A percentile compares a stretch with the other conserved stretches of the same genome.
Evolutionary conservation across 2,329 filamentous ascomycete genomes (phyloP).

Genomic region (Bipolaris oryzae): DNA sequence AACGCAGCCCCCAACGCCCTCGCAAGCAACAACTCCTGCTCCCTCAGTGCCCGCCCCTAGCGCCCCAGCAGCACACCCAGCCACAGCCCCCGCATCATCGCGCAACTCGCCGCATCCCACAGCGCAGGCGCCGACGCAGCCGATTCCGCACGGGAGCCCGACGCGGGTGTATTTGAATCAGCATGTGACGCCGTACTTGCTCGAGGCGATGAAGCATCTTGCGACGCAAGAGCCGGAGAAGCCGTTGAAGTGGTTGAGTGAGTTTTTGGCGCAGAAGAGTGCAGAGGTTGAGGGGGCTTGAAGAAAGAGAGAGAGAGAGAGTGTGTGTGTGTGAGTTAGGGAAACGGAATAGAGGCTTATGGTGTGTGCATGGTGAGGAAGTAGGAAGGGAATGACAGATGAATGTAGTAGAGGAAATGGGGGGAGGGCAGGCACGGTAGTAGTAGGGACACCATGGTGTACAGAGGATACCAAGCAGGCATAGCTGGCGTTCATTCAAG

Average conservation of each 20-base stretch:
- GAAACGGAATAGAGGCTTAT: too few relatives aligned
- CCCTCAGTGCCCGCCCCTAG: constrained; percentile 7
- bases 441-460: not conserved
- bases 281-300: constrained; percentile 53
- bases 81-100: constrained; percentile 31
- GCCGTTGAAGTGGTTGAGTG: constrained; percentile 56
- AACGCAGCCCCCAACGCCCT: constrained; percentile 20
- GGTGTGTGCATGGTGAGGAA: too few relatives aligned
- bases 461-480: not conserved
- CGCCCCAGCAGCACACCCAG: constrained; percentile 6
- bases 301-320: too few relatives aligned
- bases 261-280: constrained; percentile 56
- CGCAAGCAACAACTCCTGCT: not conserved
- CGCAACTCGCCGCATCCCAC: constrained; percentile 46
- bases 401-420: not conserved
- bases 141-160: constrained; percentile 55
- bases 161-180: constrained; percentile 58
- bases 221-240: constrained; percentile 59
- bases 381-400: not conserved
- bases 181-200: constrained; percentile 57
- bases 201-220: constrained; percentile 60
- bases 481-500: not conserved
- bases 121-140: constrained; percentile 38
- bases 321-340: not conserved
- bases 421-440: not conserved